A percentile compares a stretch with the other conserved stretches of the same genome.
phyloP scores from a whole-genome alignment of 768 basidiomycete species.

The Naganishia onofrii region DNA sequence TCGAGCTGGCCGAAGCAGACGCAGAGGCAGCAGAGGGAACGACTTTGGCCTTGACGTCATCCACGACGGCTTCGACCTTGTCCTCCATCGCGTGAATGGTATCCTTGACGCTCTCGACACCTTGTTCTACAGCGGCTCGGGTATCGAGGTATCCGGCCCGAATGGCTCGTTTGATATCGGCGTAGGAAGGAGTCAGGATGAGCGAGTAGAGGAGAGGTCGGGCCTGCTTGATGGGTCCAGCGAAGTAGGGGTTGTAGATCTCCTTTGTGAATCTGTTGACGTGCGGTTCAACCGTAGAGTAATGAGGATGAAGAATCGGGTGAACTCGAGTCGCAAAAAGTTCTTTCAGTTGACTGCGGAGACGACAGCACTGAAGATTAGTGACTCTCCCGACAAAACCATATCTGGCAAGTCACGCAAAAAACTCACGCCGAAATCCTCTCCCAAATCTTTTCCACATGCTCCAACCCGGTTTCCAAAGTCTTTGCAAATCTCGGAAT shows the following conservation, averaged over 20 bases:
- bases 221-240: not conserved
- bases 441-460: slow-evolving; percentile 10
- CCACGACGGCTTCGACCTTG: slow-evolving; percentile 1
- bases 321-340: slow-evolving; percentile 18
- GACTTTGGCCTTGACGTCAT: slow-evolving; percentile 11
- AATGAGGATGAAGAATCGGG: slow-evolving; percentile 26
- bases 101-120: slow-evolving; percentile 23
- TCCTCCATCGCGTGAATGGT: slow-evolving; percentile 16
- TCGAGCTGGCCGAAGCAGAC: not conserved
- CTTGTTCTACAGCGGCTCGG: slow-evolving; percentile 17
- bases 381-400: not conserved
- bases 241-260: slow-evolving; percentile 25
- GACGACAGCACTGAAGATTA: too few species aligned
- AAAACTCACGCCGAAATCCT: slow-evolving; percentile 21
- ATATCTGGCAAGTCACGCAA: too few species aligned
- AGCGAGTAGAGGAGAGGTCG: slow-evolving; percentile 28
- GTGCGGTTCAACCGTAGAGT: slow-evolving; percentile 23
- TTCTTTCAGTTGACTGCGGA: slow-evolving; percentile 1
- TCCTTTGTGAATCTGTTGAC: slow-evolving; percentile 11
- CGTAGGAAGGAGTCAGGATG: slow-evolving; percentile 27
- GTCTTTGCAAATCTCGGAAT: slow-evolving; percentile 18
- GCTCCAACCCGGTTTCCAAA: slow-evolving; percentile 17
- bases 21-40: slow-evolving; percentile 10
- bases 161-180: slow-evolving; percentile 27
- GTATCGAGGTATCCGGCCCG: slow-evolving; percentile 11